Base-by-base conservation (phyloP, 192 early-diverging fungal genomes). In the Gryganskiella cystojenkinii region DNA sequence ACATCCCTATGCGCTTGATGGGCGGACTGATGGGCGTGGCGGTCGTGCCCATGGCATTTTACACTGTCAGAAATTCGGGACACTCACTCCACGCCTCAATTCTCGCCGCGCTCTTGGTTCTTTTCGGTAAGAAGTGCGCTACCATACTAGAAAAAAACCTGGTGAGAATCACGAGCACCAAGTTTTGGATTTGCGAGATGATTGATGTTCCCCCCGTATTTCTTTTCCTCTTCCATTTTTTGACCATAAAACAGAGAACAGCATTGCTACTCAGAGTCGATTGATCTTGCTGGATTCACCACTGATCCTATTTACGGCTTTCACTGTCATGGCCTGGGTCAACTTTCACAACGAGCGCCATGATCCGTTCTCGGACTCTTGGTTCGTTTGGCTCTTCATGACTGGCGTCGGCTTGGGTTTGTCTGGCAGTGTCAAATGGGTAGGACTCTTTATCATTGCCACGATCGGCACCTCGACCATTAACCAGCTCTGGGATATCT, bases 231-330 rank as follows among this genome's bases (percentile, higher is more conserved):
- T 42, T 42, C 3, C 15, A 24, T 45, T 3, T 14, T 30, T 14
- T 24, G 60, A 35, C 28, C 15, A 54, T 54, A 54, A 4, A 17
- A 44, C 53, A 93, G 96, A 99, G 67, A 99, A 95, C 76, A 88
- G 94, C 3, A 83, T 98, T 54, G 85, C 95, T 31, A 89, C 96
- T 3, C 95, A 99, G 81, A 93, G 91, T 54, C 89, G 97, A 25
- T 80, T 97, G 31, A 99, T 98, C 53, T 84, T 98, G 43, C 83
- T 98, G 40, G 96, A 98, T 82, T 88, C 93, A 22, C 94, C 96
- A 58, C 81, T 99, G 55, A 86, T 99, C 63, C 87, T 98, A 28
- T 98, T 96, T 79, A 93, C 90, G 19, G 90, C 92, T 34, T 79
- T 87, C 35, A 88, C 95, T 2, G 79, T 90, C n/a, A 88, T 95